Evolutionary conservation across 768 basidiomycete genomes (phyloP), one percentile per base, ranked within the genome.

Genomic region (Porpolomopsis calyptriformis): DNA sequence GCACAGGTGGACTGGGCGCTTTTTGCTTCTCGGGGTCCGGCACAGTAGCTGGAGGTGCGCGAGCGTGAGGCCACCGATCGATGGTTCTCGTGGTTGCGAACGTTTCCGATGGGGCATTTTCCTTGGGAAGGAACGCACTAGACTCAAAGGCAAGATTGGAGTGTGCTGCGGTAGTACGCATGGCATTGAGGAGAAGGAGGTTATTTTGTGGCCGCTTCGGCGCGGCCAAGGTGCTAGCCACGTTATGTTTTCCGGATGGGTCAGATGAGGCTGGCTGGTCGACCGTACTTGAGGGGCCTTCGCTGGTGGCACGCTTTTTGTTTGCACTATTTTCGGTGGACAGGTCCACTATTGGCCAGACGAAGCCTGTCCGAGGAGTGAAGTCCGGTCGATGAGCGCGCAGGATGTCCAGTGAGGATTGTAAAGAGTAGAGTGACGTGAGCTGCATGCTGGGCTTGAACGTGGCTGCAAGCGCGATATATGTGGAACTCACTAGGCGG

Each of bases 291-390:
- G 51, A 43, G 29, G 52, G 47, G 40, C 64, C 56, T 26, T 59
- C 60, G 22, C 62, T 64, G 2, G 57, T 43, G 5, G 36, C 49
- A 35, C 61, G 60, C 52, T 59, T 78, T 54, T 79, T 77, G 36
- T 49, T 53, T 19, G 62, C 51, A 27, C 71, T 65, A 14, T 68
- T 65, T 7, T 68, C 53, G 1, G 70, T 48, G 20, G 75, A 66
- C 2, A 78, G 60, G 52, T 82, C 82, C 44, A 73, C 67, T 52
- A 91, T 80, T 38, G 89, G 86, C 89, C 89, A 93, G 1, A 81
- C 73, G 57, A 88, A 87, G 4, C 85, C 86, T 22, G 81, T 81
- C 37, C 85, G 75, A 40, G 89, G 88, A 9, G 85, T 86, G 62
- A 85, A 90, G 49, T 82, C 80, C 11, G 90, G 90, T 50, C 83